Conservation (phyloP, 768 basidiomycete species). For the Suillus americanus region DNA sequence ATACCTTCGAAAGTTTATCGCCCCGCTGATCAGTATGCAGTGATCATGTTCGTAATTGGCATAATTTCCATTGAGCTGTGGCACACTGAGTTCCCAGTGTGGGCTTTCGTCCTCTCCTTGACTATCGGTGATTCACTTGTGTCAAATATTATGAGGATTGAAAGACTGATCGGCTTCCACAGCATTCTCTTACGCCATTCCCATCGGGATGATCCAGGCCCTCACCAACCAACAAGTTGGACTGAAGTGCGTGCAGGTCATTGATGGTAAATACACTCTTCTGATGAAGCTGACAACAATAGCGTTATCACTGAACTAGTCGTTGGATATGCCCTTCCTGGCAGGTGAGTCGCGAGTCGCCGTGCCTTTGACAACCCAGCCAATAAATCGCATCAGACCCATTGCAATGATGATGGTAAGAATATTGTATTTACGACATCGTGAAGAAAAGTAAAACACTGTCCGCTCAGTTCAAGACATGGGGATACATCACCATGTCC, state of each 20-base stretch:
- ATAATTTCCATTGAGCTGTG: conserved; percentile 36
- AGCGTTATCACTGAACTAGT: conserved; percentile 72
- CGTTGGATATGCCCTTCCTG: conserved; percentile 55
- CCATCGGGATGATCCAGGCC: conserved; percentile 42
- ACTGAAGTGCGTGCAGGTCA: conserved; percentile 30
- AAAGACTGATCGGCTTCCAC: background rate
- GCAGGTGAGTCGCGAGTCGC: conserved; percentile 26
- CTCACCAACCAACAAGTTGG: conserved; percentile 78
- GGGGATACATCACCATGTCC: conserved; percentile 65
- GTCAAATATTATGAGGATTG: background rate
- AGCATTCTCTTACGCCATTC: conserved; percentile 34
- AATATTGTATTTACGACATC: background rate
- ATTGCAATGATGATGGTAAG: conserved; percentile 70
- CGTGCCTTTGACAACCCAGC: background rate
- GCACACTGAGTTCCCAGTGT: conserved; percentile 42
- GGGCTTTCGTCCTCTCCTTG: conserved; percentile 34
- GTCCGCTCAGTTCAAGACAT: conserved; percentile 56
- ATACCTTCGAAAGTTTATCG: conserved; percentile 2
- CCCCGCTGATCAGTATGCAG: conserved; percentile 8
- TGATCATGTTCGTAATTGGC: conserved; percentile 34
- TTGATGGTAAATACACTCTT: conserved; percentile 13
- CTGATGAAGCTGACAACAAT: background rate
- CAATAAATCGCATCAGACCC: conserved; percentile 34
- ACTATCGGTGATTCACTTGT: conserved; percentile 9
- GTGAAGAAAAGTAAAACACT: conserved; percentile 14